Evolutionary conservation across 768 basidiomycete species (phyloP).

Genomic region (Termitomyces bulborhizus): DNA sequence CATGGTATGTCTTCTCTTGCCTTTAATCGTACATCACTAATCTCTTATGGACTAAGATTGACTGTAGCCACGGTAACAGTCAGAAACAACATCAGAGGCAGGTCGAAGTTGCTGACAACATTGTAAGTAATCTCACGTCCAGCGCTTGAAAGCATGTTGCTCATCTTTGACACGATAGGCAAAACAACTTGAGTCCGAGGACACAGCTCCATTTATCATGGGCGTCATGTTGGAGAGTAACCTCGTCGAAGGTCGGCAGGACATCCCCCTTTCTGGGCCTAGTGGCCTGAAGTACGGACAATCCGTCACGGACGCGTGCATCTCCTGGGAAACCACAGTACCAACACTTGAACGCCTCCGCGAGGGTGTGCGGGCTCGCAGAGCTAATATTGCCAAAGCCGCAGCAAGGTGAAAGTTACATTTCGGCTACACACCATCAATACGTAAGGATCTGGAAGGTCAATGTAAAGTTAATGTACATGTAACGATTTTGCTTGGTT

Average conservation of each 20-base stretch:
- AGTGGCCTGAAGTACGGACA: constrained; percentile 74
- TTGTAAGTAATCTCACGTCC: constrained; percentile 44
- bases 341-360: constrained; percentile 78
- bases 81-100: constrained; percentile 89
- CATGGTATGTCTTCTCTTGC: constrained; percentile 54
- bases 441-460: not conserved
- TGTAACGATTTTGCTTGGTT: not conserved
- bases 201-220: constrained; percentile 72
- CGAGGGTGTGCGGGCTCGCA: constrained; percentile 79
- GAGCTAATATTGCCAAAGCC: constrained; percentile 37
- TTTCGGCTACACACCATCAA: not conserved
- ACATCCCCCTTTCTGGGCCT: constrained; percentile 70
- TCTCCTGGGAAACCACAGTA: constrained; percentile 87
- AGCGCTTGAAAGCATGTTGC: not conserved
- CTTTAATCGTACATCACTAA: not conserved
- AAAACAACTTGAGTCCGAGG: constrained; percentile 61
- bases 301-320: constrained; percentile 85
- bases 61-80: constrained; percentile 96
- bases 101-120: constrained; percentile 81
- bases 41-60: constrained; percentile 49
- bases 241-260: constrained; percentile 80
- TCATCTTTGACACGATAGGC: constrained; percentile 37
- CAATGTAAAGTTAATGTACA: not conserved
- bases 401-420: constrained; percentile 4
- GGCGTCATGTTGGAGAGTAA: constrained; percentile 97